Evolutionary conservation across 768 basidiomycete species (phyloP).

Genomic region (Cystobasidium onofrii): DNA sequence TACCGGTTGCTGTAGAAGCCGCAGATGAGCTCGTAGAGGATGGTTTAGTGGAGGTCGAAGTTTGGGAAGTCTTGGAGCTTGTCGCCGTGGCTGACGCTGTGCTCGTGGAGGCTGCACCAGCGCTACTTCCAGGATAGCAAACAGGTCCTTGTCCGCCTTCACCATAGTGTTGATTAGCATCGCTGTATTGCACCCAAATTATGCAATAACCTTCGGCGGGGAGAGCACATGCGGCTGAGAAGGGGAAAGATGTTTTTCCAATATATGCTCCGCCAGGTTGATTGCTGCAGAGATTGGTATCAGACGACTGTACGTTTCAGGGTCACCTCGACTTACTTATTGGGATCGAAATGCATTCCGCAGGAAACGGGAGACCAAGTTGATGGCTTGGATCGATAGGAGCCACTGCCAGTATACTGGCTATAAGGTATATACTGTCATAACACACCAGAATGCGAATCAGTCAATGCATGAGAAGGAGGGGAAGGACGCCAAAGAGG

Average conservation of each 20-base stretch:
- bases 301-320: too few relatives aligned
- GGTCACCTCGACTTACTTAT: not conserved
- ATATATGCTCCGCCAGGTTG: conserved; percentile 18
- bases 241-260: not conserved
- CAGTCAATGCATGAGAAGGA: not conserved
- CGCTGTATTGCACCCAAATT: conserved; percentile 6
- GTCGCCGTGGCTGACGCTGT: not conserved
- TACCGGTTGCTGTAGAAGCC: too few relatives aligned
- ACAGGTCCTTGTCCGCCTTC: conserved; percentile 14
- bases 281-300: not conserved
- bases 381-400: not conserved
- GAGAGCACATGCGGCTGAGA: not conserved
- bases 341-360: conserved; percentile 16
- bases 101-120: not conserved
- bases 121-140: not conserved
- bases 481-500: too few relatives aligned
- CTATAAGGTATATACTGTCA: not conserved
- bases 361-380: not conserved
- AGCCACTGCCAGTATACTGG: conserved; percentile 5
- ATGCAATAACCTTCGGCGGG: conserved; percentile 8
- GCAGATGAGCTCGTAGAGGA: not conserved
- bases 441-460: not conserved
- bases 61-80: not conserved
- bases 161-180: conserved; percentile 13
- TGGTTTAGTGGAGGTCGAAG: not conserved